Evolutionary conservation across 495 filamentous ascomycete species (phyloP).

Genomic region (Talaromyces thailandensis): DNA sequence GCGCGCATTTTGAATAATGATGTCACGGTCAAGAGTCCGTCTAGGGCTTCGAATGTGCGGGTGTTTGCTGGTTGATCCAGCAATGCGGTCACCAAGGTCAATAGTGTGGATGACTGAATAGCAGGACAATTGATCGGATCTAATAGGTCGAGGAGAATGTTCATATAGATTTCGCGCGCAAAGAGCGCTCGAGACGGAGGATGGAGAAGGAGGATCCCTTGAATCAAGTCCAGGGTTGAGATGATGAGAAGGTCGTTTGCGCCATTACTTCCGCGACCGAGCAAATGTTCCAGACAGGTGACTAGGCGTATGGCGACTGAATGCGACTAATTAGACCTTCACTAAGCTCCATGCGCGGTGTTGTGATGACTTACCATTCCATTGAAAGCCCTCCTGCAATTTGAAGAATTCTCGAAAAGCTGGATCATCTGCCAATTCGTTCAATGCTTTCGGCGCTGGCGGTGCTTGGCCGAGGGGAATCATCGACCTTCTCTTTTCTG

Average conservation of each 20-base stretch:
- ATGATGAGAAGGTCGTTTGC: constrained; percentile 87
- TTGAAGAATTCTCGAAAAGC: constrained; percentile 96
- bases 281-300: constrained; percentile 75
- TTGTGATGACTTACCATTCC: constrained; percentile 56
- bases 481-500: constrained; percentile 35
- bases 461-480: constrained; percentile 17
- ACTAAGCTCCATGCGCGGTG: neutral
- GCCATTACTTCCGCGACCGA: constrained; percentile 68
- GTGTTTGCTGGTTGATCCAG: constrained; percentile 77
- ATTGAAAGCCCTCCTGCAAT: constrained; percentile 92
- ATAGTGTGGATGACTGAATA: constrained; percentile 80
- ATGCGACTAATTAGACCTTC: constrained; percentile 3
- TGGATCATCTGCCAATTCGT: constrained; percentile 67
- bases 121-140: constrained; percentile 86
- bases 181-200: constrained; percentile 87
- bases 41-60: constrained; percentile 84
- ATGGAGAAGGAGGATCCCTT: constrained; percentile 84
- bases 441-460: constrained; percentile 53
- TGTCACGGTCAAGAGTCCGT: constrained; percentile 88
- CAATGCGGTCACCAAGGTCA: constrained; percentile 82
- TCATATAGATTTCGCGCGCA: constrained; percentile 88
- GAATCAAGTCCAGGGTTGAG: constrained; percentile 79
- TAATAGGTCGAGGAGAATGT: constrained; percentile 88
- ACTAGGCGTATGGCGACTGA: constrained; percentile 77
- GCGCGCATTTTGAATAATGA: constrained; percentile 80